A percentile compares a stretch with the other conserved stretches of the same genome.
phyloP scores from a whole-genome alignment of 345 rosid species.

The Triadica sebifera region DNA sequence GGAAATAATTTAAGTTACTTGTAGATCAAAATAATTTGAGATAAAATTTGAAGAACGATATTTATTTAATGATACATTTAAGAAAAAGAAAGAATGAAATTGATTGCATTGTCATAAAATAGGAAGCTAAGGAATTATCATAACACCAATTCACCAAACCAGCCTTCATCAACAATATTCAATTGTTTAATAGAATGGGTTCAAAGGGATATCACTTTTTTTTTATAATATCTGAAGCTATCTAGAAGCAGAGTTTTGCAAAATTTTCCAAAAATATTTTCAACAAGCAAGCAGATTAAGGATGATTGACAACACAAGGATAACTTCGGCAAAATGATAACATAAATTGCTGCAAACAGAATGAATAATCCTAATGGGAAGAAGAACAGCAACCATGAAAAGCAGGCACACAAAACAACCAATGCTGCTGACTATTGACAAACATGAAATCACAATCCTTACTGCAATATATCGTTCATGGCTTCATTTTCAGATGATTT shows the following conservation, averaged over 20 bases:
- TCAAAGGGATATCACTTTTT: slow-evolving; percentile 10
- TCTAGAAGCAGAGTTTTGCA: slow-evolving; percentile 29
- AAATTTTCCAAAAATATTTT: slow-evolving; percentile 37
- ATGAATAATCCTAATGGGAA: slow-evolving; percentile 32
- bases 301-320: slow-evolving; percentile 32
- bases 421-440: slow-evolving; percentile 38
- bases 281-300: slow-evolving; percentile 27
- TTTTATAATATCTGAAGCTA: slow-evolving; percentile 21
- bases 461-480: slow-evolving; percentile 26
- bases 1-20: too few species aligned
- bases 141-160: slow-evolving; percentile 19
- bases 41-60: too few species aligned
- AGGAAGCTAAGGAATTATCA: too few species aligned
- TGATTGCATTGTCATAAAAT: too few species aligned
- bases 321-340: slow-evolving; percentile 20
- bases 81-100: too few species aligned
- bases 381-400: slow-evolving; percentile 34
- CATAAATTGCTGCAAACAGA: slow-evolving; percentile 36
- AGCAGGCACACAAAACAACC: slow-evolving; percentile 41
- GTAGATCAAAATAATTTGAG: too few species aligned
- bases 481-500: slow-evolving; percentile 23
- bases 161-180: slow-evolving; percentile 30
- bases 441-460: slow-evolving; percentile 31
- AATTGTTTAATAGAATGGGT: slow-evolving; percentile 26
- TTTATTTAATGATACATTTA: too few species aligned